phyloP scores from a whole-genome alignment of 441 rosid genomes.

The Erodium chrysanthum region DNA sequence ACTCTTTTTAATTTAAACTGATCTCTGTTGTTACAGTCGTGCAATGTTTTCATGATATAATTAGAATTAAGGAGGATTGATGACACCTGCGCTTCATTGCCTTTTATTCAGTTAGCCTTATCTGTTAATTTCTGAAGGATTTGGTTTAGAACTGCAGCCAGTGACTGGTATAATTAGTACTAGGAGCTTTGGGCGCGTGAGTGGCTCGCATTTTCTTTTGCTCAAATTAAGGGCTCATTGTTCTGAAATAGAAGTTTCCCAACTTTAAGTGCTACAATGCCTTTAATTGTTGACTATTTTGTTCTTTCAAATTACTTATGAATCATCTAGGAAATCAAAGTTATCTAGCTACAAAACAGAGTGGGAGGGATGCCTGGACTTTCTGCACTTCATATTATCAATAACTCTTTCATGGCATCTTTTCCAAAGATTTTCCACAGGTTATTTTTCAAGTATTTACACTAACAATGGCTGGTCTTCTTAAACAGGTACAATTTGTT shows the following conservation, averaged over 20 bases:
- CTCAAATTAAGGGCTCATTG: background rate
- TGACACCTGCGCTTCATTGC: background rate
- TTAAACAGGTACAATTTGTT: slow-evolving; percentile 70
- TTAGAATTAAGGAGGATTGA: background rate
- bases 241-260: background rate
- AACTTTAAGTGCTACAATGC: background rate
- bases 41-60: background rate
- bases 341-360: background rate
- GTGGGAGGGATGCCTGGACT: background rate
- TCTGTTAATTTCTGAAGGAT: background rate
- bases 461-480: background rate
- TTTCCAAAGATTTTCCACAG: background rate
- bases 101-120: background rate
- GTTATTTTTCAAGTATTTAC: background rate
- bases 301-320: background rate
- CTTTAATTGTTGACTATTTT: background rate
- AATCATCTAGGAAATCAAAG: background rate
- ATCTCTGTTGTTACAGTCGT: background rate
- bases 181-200: too few relatives aligned
- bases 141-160: background rate
- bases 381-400: background rate
- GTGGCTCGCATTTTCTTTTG: background rate
- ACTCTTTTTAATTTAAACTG: background rate
- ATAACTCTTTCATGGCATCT: background rate
- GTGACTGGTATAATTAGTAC: background rate